Evolutionary conservation across 2,329 filamentous ascomycete species (phyloP), one percentile per base, ranked within the genome.

Genomic region (Xylaria sp.): DNA sequence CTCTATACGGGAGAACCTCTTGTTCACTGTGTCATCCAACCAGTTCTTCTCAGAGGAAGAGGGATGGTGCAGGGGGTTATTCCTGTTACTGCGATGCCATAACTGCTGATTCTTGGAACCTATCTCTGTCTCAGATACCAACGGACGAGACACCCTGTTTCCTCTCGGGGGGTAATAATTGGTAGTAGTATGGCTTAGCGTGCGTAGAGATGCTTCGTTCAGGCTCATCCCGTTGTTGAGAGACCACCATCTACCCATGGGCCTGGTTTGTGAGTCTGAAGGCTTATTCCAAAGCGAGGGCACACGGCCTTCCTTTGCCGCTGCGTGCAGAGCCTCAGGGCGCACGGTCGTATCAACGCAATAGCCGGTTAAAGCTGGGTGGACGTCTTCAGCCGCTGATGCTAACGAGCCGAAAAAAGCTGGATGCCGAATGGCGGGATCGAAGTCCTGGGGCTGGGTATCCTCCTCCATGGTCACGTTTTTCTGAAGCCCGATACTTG

Each of bases 1-100:
- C 47, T 72, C 69, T 49, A 73, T 60, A 43, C 69, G 68, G 17
- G 66, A 54, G 55, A 72, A 70, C n/a, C 68, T 66, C 59, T 68
- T 68, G 38, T 71, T 70, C 57, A 63, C 67, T 21, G 63, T 66
- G 47, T 68, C 67, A 4, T 72, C 68, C 14, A 73, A 37, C 72
- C 72, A 73, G 43, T 72, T 67, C 40, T 66, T 70, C 31, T 66
- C 45, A 17, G 45, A 37, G 25, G 17, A 49, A 28, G 60, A 65
- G 28, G 60, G 47, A 12, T 63, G 63, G 4, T 33, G 35, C 15
- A 45, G n/a, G 15, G 45, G 31, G 17, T n/a, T 47, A 11, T 31
- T 31, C 17, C 25, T 49, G 15, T 19, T 45, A 4, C 45, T 17
- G 37, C 61, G 70, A 23, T 61, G 70, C 73, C 73, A 75, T 51